Conservation (phyloP, 2,329 filamentous ascomycete species). For the Fusarium citri region DNA sequence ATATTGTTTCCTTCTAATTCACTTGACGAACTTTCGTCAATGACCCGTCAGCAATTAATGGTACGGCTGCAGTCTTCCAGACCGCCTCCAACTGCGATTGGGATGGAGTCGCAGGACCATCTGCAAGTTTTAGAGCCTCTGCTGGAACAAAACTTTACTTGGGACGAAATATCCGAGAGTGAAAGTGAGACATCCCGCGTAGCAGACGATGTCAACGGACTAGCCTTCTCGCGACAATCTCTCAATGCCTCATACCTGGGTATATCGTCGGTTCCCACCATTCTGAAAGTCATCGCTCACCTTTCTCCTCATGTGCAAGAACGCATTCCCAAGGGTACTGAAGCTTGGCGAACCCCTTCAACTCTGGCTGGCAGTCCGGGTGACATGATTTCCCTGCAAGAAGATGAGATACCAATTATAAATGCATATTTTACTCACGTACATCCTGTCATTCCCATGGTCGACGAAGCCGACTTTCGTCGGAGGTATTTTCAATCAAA, state of each 20-base stretch:
- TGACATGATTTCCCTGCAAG: not conserved
- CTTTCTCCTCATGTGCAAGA: slow-evolving; percentile 60
- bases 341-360: slow-evolving; percentile 9
- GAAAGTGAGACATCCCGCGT: slow-evolving; percentile 1
- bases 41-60: slow-evolving; percentile 1
- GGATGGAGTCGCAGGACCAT: not conserved
- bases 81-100: not conserved
- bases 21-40: not conserved
- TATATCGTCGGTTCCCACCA: slow-evolving; percentile 66
- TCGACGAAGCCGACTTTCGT: slow-evolving; percentile 76
- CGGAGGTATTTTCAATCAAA: slow-evolving; percentile 17
- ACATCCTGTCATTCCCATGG: slow-evolving; percentile 78
- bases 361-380: not conserved
- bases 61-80: not conserved
- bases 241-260: slow-evolving; percentile 69
- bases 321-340: slow-evolving; percentile 46
- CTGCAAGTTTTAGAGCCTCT: slow-evolving; percentile 7
- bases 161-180: slow-evolving; percentile 18
- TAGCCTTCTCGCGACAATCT: slow-evolving; percentile 68
- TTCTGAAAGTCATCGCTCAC: slow-evolving; percentile 60
- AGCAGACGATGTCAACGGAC: slow-evolving; percentile 55
- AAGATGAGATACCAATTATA: not conserved
- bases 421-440: slow-evolving; percentile 80
- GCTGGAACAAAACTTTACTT: slow-evolving; percentile 5
- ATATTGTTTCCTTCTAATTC: slow-evolving; percentile 1